Evolutionary conservation across 2,329 filamentous ascomycete genomes (phyloP).

Genomic region (Xylaria sp.): DNA sequence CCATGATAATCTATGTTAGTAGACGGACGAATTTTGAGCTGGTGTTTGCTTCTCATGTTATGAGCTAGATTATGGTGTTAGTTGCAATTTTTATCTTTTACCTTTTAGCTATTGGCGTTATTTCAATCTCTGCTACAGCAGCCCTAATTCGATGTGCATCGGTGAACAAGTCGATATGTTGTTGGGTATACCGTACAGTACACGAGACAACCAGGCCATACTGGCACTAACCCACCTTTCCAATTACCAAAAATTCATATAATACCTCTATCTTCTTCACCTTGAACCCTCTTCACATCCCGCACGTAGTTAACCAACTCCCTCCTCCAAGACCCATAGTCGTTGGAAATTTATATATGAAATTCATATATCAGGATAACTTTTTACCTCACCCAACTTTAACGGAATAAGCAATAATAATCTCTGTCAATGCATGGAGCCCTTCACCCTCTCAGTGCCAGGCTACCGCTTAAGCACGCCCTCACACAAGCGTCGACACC

Average conservation of each 20-base stretch:
- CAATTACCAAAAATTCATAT: slow-evolving; percentile 9
- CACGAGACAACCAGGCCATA: background rate
- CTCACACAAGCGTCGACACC: slow-evolving; percentile 46
- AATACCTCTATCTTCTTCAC: slow-evolving; percentile 9
- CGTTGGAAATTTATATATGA: background rate
- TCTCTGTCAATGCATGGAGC: slow-evolving; percentile 35
- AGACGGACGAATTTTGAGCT: background rate
- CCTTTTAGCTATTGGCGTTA: too few relatives aligned
- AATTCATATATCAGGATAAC: background rate
- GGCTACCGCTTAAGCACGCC: slow-evolving; percentile 44
- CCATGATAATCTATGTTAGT: background rate
- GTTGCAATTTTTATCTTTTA: background rate
- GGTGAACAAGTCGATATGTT: slow-evolving; percentile 6
- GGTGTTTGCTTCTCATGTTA: background rate
- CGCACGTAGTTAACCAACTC: too few relatives aligned
- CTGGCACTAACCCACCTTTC: slow-evolving; percentile 19
- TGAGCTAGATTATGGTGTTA: background rate
- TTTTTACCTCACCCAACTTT: too few relatives aligned
- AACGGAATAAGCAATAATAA: background rate
- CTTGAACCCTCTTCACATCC: too few relatives aligned
- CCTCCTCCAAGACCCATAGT: background rate
- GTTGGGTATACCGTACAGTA: slow-evolving; percentile 22
- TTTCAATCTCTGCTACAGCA: background rate
- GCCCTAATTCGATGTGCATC: background rate
- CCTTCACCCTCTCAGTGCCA: slow-evolving; percentile 47